A percentile compares a stretch with the other conserved stretches of the same genome.
Conservation (phyloP, 2,329 filamentous ascomycete genomes). For the Apiospora aurea region DNA sequence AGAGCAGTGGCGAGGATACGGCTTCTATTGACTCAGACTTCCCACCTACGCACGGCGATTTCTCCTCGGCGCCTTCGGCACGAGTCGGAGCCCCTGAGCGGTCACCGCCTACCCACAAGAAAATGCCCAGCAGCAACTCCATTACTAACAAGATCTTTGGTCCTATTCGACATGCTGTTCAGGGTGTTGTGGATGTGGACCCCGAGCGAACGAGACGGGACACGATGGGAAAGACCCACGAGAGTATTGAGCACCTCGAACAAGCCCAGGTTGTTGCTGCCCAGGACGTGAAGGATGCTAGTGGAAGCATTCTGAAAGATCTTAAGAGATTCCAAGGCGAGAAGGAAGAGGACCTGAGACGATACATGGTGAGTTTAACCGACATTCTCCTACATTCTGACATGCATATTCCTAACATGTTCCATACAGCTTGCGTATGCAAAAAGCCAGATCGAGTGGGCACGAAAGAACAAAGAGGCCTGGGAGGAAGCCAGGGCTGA, state of each 20-base stretch:
- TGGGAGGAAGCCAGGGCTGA: constrained; percentile 92
- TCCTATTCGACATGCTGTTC: constrained; percentile 91
- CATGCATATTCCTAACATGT: constrained; percentile 35
- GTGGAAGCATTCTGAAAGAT: constrained; percentile 85
- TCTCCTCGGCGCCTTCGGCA: constrained; percentile 72
- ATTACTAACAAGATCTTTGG: constrained; percentile 95
- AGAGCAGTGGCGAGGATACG: constrained; percentile 75
- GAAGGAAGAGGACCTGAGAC: constrained; percentile 91
- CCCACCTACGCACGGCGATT: constrained; percentile 83
- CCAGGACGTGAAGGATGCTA: constrained; percentile 92
- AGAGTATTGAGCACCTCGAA: constrained; percentile 85
- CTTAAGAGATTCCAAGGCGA: constrained; percentile 91
- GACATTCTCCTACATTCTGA: constrained; percentile 1
- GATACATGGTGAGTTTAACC: constrained; percentile 83
- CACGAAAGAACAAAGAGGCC: constrained; percentile 85
- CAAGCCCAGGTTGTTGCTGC: constrained; percentile 89
- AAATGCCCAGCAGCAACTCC: constrained; percentile 84
- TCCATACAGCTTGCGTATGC: constrained; percentile 81
- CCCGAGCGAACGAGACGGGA: constrained; percentile 92
- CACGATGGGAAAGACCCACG: constrained; percentile 93
- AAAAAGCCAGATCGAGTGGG: constrained; percentile 93
- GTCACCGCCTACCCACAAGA: constrained; percentile 69
- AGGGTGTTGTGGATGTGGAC: constrained; percentile 95
- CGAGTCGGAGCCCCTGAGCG: constrained; percentile 72
- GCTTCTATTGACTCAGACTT: constrained; percentile 97